Base-by-base conservation (phyloP, 148 eudicot genomes). In the Suaeda aralocaspica region DNA sequence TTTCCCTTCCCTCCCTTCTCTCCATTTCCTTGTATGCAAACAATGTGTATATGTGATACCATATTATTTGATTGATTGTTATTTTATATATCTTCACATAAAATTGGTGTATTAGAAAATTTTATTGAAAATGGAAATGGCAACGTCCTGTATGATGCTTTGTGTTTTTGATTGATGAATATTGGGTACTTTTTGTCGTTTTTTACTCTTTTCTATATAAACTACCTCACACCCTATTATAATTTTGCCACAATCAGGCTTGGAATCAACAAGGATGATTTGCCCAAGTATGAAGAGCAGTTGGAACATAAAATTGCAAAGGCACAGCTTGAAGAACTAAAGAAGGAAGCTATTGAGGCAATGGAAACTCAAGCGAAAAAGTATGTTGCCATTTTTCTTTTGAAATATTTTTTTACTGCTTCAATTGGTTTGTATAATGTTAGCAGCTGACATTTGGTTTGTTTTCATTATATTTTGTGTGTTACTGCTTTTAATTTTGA, bases 341-440 rank as follows among this genome's bases (percentile, higher is more conserved):
- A 94, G 87, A 94, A 91, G 84, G 97, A 91, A 31, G 76, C 84
- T 50, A 56, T 80, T 24, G 99, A 94, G 64, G 97, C 96, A 67
- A 94, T 94, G 97, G 93, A 89, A 69, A 85, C 99, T 68, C 97
- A 94, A 79, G 83, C 79, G 81, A 94, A 94, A 73, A 76, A 91
- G 99, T 93, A 82, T 68, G 80, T 64, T 76, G 36, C 65, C 49
- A 10, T 78, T 14, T 64, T 60, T 64, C 57, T 62, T 72, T 25
- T 28, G 9, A 7, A 18, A 21, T n/a, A n/a, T 30, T 61, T 19
- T 13, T 69, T 66, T 22, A 22, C 2, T 46, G 42, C 29, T 71
- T 25, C 41, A 3, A 36, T 36, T 36, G 41, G 41, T 8, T 36
- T 36, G 41, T 36, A 36, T 36, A 36, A 0, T 16, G 13, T 58